Conservation (phyloP, 768 basidiomycete species). For the Thelephora aurantiotincta region DNA sequence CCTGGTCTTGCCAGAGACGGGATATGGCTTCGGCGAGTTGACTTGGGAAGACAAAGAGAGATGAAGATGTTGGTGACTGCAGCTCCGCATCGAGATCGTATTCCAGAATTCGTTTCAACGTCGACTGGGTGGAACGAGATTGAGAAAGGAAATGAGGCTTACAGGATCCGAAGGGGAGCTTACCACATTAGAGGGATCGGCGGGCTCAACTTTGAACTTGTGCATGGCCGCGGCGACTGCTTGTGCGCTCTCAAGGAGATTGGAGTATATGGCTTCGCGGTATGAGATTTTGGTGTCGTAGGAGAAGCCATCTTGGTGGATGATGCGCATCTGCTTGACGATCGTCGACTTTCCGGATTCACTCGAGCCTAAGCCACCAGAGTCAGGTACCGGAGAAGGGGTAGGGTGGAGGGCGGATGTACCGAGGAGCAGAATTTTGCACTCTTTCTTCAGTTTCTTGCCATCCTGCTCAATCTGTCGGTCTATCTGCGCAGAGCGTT, state of each 20-base stretch:
- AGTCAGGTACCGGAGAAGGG: not conserved
- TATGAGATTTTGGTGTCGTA: constrained; percentile 56
- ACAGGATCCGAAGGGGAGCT: constrained; percentile 1
- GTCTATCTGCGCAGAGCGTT: constrained; percentile 56
- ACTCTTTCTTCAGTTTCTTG: constrained; percentile 61
- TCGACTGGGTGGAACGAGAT: constrained; percentile 12
- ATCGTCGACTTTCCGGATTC: constrained; percentile 87
- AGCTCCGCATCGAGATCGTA: constrained; percentile 31
- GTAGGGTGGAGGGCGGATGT: constrained; percentile 10
- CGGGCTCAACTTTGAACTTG: constrained; percentile 64
- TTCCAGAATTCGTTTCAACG: constrained; percentile 50
- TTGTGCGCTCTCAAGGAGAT: constrained; percentile 75
- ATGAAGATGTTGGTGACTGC: constrained; percentile 15
- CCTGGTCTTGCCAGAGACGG: constrained; percentile 57
- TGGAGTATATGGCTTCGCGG: constrained; percentile 60
- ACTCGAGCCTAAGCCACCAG: constrained; percentile 52
- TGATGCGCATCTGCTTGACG: constrained; percentile 95
- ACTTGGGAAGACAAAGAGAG: constrained; percentile 34
- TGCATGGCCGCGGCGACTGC: constrained; percentile 68
- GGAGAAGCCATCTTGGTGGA: constrained; percentile 78
- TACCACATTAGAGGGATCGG: constrained; percentile 45
- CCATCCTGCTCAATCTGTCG: constrained; percentile 67
- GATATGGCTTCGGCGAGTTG: constrained; percentile 59
- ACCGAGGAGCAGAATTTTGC: constrained; percentile 81
- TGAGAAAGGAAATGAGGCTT: not conserved